A percentile compares a stretch with the other conserved stretches of the same genome.
Conservation (phyloP, 257 asterid genomes). For the Catharanthus roseus region DNA sequence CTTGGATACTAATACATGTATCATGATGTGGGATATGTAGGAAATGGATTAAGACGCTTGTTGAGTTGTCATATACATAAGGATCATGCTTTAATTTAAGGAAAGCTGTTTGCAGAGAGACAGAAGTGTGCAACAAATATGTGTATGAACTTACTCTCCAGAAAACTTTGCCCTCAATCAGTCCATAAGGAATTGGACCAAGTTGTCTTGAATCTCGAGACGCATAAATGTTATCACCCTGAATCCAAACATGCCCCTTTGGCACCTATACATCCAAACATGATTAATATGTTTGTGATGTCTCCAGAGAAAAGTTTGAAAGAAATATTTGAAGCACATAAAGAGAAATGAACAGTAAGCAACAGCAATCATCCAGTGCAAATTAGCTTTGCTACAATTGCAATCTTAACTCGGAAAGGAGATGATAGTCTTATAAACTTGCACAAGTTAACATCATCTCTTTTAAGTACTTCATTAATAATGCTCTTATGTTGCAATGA, state of each 20-base stretch:
- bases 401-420: not conserved
- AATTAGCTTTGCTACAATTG: not conserved
- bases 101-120: not conserved
- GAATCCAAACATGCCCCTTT: conserved; percentile 96
- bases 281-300: not conserved
- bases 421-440: not conserved
- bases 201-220: conserved; percentile 73
- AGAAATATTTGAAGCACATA: not conserved
- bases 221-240: conserved; percentile 81
- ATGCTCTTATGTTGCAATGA: not conserved
- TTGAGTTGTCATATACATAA: not conserved
- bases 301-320: not conserved
- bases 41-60: not conserved
- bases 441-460: not conserved
- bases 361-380: not conserved
- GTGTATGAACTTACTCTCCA: conserved; percentile 51
- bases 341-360: not conserved
- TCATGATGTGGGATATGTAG: not conserved
- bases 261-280: conserved; percentile 56
- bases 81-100: not conserved
- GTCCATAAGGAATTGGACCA: conserved; percentile 78
- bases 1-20: not conserved
- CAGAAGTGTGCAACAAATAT: not conserved
- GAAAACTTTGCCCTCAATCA: conserved; percentile 63
- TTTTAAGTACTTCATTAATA: not conserved